These are phyloP conservation scores for Xylariaceae sp. DNA, from an alignment of 2,329 filamentous ascomycete species.

Conservation along the genomic window DNA sequence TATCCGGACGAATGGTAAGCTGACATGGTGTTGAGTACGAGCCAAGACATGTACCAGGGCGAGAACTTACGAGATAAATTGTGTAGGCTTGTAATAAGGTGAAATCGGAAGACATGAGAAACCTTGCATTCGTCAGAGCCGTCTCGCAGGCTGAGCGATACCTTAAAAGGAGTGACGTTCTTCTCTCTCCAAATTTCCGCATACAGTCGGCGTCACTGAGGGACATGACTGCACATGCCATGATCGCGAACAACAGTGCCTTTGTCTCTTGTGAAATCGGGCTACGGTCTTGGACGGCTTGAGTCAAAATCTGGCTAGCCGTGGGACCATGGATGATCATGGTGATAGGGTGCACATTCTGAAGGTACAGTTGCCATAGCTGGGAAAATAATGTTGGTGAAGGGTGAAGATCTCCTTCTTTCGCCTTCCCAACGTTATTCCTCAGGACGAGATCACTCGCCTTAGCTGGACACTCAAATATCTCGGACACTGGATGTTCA, in stretches of 20 bases:
- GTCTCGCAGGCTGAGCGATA: slow-evolving; percentile 4
- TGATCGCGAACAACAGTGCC: slow-evolving; percentile 1
- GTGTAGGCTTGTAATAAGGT: slow-evolving; percentile 4
- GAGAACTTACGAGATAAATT: slow-evolving; percentile 4
- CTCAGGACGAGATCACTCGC: not conserved
- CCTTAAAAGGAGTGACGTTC: not conserved
- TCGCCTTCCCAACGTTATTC: not conserved
- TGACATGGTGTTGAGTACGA: not conserved
- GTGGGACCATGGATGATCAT: slow-evolving; percentile 3
- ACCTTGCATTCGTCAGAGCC: slow-evolving; percentile 1
- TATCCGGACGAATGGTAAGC: not conserved
- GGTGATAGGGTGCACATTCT: slow-evolving; percentile 3
- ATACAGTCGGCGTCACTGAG: slow-evolving; percentile 1
- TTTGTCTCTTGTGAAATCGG: not conserved
- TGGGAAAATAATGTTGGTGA: not conserved
- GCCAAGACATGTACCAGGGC: not conserved
- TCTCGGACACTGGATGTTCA: not conserved
- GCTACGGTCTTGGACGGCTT: slow-evolving; percentile 1
- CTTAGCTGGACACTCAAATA: not conserved
- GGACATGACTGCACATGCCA: slow-evolving; percentile 2
- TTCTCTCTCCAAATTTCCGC: not conserved
- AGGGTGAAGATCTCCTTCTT: not conserved
- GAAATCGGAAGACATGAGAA: slow-evolving; percentile 1
- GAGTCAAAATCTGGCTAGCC: not conserved
- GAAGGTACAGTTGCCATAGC: slow-evolving; percentile 1